phyloP scores from a whole-genome alignment of 2,329 filamentous ascomycete species.

The Arachnopeziza araneosa region DNA sequence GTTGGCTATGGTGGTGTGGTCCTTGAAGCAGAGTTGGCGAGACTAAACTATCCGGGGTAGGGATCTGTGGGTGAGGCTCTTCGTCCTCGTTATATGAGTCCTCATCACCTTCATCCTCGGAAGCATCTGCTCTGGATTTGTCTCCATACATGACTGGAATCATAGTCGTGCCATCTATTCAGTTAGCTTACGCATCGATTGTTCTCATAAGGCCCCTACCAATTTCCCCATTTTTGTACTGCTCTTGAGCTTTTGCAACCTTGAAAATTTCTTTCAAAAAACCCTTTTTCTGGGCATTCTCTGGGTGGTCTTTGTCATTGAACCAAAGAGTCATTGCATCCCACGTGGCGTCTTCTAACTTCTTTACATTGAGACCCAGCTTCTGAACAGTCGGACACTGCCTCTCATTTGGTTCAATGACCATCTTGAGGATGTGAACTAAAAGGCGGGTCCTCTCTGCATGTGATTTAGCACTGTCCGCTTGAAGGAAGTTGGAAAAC shows the following conservation, averaged over 20 bases:
- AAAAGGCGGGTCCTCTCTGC: slow-evolving; percentile 55
- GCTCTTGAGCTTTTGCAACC: slow-evolving; percentile 51
- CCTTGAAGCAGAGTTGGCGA: neutral
- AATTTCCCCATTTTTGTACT: slow-evolving; percentile 50
- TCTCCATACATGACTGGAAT: slow-evolving; percentile 4
- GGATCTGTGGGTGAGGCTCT: neutral
- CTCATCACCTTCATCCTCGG: slow-evolving; percentile 4
- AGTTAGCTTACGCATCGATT: neutral
- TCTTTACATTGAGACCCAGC: slow-evolving; percentile 41
- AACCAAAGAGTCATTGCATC: slow-evolving; percentile 56
- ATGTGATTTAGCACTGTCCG: neutral
- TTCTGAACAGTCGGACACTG: slow-evolving; percentile 43
- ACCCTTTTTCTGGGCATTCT: slow-evolving; percentile 49
- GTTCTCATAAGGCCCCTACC: slow-evolving; percentile 38
- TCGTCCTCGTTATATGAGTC: neutral
- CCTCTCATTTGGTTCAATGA: slow-evolving; percentile 36
- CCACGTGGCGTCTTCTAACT: slow-evolving; percentile 52
- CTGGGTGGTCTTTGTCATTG: slow-evolving; percentile 46
- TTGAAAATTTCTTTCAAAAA: slow-evolving; percentile 58
- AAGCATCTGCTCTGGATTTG: neutral
- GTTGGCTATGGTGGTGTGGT: neutral
- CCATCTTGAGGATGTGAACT: slow-evolving; percentile 53
- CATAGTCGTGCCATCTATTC: slow-evolving; percentile 2
- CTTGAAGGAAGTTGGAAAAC: slow-evolving; percentile 11
- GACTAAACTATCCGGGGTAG: neutral